Evolutionary conservation across 208 protist species (phyloP).

Genomic region (Crithidia bombi): DNA sequence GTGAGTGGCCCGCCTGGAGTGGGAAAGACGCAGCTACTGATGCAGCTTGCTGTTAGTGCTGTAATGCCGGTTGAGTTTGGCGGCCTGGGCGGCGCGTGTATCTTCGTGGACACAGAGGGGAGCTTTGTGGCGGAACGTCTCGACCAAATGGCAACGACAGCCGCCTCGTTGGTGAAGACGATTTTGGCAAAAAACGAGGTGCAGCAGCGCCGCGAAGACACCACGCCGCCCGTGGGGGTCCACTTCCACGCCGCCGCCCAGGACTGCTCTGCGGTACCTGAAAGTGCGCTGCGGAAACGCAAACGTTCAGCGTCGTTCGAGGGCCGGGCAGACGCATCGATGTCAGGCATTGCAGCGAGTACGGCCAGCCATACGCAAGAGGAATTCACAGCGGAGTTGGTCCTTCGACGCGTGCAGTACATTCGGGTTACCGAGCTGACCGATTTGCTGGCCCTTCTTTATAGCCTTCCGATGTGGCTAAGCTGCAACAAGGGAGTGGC

Average conservation of each 20-base stretch:
- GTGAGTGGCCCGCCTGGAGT: constrained; percentile 87
- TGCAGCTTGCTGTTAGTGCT: constrained; percentile 88
- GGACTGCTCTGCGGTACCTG: no score
- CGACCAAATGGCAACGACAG: constrained; percentile 69
- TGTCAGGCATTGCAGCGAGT: no score
- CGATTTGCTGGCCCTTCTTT: constrained; percentile 64
- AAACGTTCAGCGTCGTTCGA: no score
- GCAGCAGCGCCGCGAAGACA: background rate
- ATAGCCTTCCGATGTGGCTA: constrained; percentile 35
- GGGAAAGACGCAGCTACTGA: constrained; percentile 92
- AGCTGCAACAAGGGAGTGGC: background rate
- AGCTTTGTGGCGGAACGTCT: constrained; percentile 83
- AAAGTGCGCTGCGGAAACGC: no score
- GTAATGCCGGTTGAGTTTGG: constrained; percentile 70
- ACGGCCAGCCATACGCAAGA: no score
- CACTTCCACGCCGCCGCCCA: no score
- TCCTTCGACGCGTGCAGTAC: constrained; percentile 74
- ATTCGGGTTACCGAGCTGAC: constrained; percentile 65
- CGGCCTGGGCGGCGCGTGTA: constrained; percentile 63
- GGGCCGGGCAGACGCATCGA: no score
- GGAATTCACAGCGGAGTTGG: constrained; percentile 46
- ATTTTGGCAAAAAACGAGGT: constrained; percentile 8
- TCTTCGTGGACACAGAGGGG: constrained; percentile 95
- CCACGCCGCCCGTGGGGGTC: background rate
- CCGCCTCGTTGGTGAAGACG: constrained; percentile 44